A percentile compares a stretch with the other conserved stretches of the same genome.
Evolutionary conservation across 2,329 filamentous ascomycete species (phyloP).

Genomic region (Trichoderma sp.): DNA sequence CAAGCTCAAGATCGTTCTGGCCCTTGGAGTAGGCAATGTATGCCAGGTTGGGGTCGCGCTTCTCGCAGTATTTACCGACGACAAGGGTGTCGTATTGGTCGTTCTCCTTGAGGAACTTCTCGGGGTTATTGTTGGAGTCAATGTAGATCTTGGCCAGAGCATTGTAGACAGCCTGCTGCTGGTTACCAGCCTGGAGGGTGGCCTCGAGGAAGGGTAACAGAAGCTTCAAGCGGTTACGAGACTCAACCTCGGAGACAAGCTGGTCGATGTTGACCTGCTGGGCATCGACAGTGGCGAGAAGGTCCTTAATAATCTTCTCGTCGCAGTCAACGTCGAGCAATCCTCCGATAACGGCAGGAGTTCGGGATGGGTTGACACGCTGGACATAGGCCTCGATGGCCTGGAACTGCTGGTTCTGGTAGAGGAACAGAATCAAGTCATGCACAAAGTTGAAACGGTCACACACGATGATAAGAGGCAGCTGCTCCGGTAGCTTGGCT

Average conservation of each 20-base stretch:
- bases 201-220: constrained; percentile 93
- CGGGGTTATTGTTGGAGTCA: constrained; percentile 95
- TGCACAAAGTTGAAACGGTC: constrained; percentile 99
- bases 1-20: constrained; percentile 93
- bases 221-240: constrained; percentile 90
- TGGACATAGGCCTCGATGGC: constrained; percentile 98
- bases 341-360: constrained; percentile 89
- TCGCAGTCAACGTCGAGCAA: constrained; percentile 96
- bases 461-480: constrained; percentile 96
- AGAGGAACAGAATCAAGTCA: constrained; percentile 91
- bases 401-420: constrained; percentile 99
- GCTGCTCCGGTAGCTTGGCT: constrained; percentile 83
- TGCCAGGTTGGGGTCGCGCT: constrained; percentile 92
- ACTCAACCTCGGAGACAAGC: constrained; percentile 91
- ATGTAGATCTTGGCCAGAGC: constrained; percentile 99
- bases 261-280: constrained; percentile 88
- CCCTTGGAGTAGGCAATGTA: constrained; percentile 96
- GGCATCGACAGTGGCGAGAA: constrained; percentile 80
- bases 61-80: constrained; percentile 98
- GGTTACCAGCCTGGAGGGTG: constrained; percentile 83
- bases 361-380: constrained; percentile 86
- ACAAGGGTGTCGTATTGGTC: constrained; percentile 89
- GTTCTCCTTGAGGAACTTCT: constrained; percentile 96
- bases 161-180: constrained; percentile 95
- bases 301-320: constrained; percentile 90